Evolutionary conservation across 2,329 filamentous ascomycete genomes (phyloP), one percentile per base, ranked within the genome.

Genomic region (Monosporascus sp.): DNA sequence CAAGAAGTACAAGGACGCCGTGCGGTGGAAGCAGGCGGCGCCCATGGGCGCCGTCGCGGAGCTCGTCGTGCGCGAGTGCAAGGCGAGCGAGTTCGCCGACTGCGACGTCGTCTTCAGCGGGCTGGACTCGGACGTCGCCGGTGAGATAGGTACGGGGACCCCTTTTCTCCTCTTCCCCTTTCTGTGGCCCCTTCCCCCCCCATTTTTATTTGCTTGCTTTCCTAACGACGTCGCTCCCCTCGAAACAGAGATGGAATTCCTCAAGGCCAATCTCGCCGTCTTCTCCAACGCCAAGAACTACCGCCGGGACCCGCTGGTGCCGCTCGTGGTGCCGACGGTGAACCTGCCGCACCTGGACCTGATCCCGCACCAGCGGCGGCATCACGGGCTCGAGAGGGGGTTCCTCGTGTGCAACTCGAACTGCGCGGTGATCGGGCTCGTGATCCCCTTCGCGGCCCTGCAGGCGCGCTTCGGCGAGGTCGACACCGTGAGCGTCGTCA

Each of bases 271-370:
- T 67, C 84, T 97, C 50, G 85, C 90, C 65, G 88, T 97, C 70
- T 97, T 99, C 78, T 96, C 91, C 65, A 99, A 97, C 72, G 92
- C 94, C 50, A 97, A 97, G 75, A 97, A 97, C 82, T 90, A 96
- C 80, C 88, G 94, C 64, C 87, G 87, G 69, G 87, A 96, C 70
- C 90, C 91, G 20, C 78, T 93, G 48, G 91, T 97, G 2, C 94
- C 94, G 11, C 85, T 97, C 66, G 89, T 97, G 59, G 92, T 97
- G 8, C 94, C 94, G 1, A 96, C 91, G 20, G 92, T 97, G 71
- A 97, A 97, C 77, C 85, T 96, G 14, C 74, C 83, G 44, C 93
- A 97, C 73, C 82, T 97, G 64, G 83, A 88, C 67, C 80, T 97
- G 57, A 93, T 97, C 68, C 87, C 88, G n/a, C 86, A 95, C 72